Conservation (phyloP, 139 green algal species). For the Chlamydomonas sp. region DNA sequence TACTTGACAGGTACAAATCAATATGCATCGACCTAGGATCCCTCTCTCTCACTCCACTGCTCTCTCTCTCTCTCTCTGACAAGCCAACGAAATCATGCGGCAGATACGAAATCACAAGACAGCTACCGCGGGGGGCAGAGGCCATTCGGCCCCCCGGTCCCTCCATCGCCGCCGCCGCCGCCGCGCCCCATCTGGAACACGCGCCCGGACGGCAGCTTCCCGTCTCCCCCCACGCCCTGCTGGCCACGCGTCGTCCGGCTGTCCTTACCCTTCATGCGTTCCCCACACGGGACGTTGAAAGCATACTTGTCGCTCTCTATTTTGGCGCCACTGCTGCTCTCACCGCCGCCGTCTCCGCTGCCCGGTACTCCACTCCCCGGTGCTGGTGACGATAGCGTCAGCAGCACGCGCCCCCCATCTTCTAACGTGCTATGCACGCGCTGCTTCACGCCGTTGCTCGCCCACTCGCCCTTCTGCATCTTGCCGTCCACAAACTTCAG, state of each 20-base stretch:
- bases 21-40: no score
- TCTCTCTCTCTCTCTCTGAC: no score
- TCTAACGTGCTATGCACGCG: conserved; percentile 23
- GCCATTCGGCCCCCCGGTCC: no score
- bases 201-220: conserved; percentile 23
- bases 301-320: conserved; percentile 38
- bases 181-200: no score
- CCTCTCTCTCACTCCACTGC: no score
- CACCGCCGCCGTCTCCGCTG: neutral
- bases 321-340: neutral
- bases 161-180: no score
- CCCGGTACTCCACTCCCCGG: conserved; percentile 14
- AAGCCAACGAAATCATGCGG: no score
- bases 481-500: conserved; percentile 35
- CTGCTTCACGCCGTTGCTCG: conserved; percentile 35
- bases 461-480: conserved; percentile 38
- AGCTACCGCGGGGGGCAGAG: no score
- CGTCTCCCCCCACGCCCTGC: conserved; percentile 20
- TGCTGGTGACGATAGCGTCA: conserved; percentile 6
- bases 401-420: conserved; percentile 9
- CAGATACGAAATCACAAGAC: no score
- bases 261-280: conserved; percentile 19
- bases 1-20: no score
- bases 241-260: neutral
- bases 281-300: conserved; percentile 25